Evolutionary conservation across 768 basidiomycete species (phyloP).

Genomic region (Hirschioporus abietinus): DNA sequence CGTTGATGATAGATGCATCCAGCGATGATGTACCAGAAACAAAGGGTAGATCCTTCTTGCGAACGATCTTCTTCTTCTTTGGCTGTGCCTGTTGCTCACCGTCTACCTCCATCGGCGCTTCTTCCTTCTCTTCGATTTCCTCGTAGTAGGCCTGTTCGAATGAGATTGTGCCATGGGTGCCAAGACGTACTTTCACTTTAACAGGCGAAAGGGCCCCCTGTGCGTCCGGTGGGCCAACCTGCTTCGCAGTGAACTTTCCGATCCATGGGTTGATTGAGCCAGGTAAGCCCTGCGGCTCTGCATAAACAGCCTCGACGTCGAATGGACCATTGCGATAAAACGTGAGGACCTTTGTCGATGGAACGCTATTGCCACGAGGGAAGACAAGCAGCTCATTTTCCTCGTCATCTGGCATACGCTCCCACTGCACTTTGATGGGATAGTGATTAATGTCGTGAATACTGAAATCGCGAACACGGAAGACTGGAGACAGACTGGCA

Average conservation of each 20-base stretch:
- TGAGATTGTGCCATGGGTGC: slow-evolving; percentile 78
- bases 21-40: slow-evolving; percentile 59
- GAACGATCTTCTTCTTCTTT: slow-evolving; percentile 83
- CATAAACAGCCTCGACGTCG: slow-evolving; percentile 83
- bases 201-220: slow-evolving; percentile 75
- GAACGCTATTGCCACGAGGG: slow-evolving; percentile 77
- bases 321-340: slow-evolving; percentile 90
- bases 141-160: slow-evolving; percentile 87
- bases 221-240: slow-evolving; percentile 55
- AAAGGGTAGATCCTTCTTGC: slow-evolving; percentile 79
- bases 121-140: slow-evolving; percentile 75
- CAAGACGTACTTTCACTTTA: slow-evolving; percentile 87
- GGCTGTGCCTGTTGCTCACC: slow-evolving; percentile 41
- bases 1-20: slow-evolving; percentile 59
- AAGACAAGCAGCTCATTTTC: slow-evolving; percentile 92
- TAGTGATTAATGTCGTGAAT: slow-evolving; percentile 82
- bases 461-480: slow-evolving; percentile 95
- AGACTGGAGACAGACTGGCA: slow-evolving; percentile 94
- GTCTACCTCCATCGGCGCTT: slow-evolving; percentile 68
- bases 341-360: slow-evolving; percentile 92
- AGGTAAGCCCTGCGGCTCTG: slow-evolving; percentile 65
- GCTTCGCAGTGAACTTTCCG: slow-evolving; percentile 75
- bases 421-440: slow-evolving; percentile 91
- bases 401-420: slow-evolving; percentile 67
- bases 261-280: slow-evolving; percentile 83